Evolutionary conservation across 2,329 filamentous ascomycete genomes (phyloP).

Genomic region (Fusarium devonianum): DNA sequence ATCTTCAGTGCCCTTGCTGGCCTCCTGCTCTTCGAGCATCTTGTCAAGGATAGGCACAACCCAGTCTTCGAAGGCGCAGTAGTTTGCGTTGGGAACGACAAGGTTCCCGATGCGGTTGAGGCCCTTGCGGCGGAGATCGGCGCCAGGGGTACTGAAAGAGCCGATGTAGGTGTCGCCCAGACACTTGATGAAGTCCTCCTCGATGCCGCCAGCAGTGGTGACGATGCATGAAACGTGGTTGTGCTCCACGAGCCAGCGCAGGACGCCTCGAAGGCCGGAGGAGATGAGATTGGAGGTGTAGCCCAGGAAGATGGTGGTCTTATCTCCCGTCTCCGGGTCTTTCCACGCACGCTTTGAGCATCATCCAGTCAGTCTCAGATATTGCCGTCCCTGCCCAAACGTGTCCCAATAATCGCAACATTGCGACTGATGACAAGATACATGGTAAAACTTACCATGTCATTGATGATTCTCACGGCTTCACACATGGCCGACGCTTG

Average conservation of each 20-base stretch:
- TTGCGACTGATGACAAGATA: background rate
- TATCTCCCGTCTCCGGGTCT: slow-evolving; percentile 78
- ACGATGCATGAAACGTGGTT: slow-evolving; percentile 92
- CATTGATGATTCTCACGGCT: slow-evolving; percentile 90
- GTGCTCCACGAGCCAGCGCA: slow-evolving; percentile 93
- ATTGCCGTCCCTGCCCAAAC: no score
- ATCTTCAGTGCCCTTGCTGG: slow-evolving; percentile 71
- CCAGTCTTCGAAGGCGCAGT: slow-evolving; percentile 98
- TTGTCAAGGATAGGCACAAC: slow-evolving; percentile 91
- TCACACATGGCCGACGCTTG: slow-evolving; percentile 77
- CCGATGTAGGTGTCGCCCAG: slow-evolving; percentile 93
- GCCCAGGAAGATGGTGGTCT: slow-evolving; percentile 93
- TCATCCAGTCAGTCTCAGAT: slow-evolving; percentile 12
- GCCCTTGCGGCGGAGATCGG: slow-evolving; percentile 80
- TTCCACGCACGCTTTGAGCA: slow-evolving; percentile 71
- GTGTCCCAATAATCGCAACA: no score
- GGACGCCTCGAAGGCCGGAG: slow-evolving; percentile 87
- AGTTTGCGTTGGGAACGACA: slow-evolving; percentile 92
- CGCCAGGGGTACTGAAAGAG: slow-evolving; percentile 79
- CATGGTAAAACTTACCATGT: slow-evolving; percentile 72
- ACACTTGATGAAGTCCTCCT: slow-evolving; percentile 99
- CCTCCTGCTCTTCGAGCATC: slow-evolving; percentile 94
- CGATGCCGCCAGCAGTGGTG: slow-evolving; percentile 92
- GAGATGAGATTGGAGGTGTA: slow-evolving; percentile 99
- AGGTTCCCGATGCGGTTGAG: slow-evolving; percentile 97